These are phyloP conservation scores for rapeseed (Brassica napus) DNA, from an alignment of 345 rosid genomes.

Conservation along the genomic window Da-Ae NC_063451.1:28138501-28139000, in stretches of 20 bases:
- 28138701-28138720: conserved; percentile 84
- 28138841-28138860: conserved; percentile 40
- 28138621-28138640: conserved; percentile 10
- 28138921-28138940: conserved; percentile 75
- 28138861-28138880: neutral
- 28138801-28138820: conserved; percentile 71
- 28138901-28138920: neutral
- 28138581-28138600: conserved; percentile 3
- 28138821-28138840: conserved; percentile 71
- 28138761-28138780: conserved; percentile 84
- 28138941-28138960: conserved; percentile 94
- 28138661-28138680: conserved; percentile 60
- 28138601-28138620: neutral
- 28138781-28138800: conserved; percentile 73
- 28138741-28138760: conserved; percentile 80
- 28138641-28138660: conserved; percentile 20
- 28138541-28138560: neutral
- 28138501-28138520: conserved; percentile 7
- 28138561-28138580: conserved; percentile 2
- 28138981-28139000: conserved; percentile 96
- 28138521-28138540: neutral
- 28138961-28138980: conserved; percentile 86
- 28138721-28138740: conserved; percentile 86
- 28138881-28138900: neutral
- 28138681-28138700: conserved; percentile 45